Conservation (phyloP, 352 stramenopile species). For the Globisporangium splendens region DNA sequence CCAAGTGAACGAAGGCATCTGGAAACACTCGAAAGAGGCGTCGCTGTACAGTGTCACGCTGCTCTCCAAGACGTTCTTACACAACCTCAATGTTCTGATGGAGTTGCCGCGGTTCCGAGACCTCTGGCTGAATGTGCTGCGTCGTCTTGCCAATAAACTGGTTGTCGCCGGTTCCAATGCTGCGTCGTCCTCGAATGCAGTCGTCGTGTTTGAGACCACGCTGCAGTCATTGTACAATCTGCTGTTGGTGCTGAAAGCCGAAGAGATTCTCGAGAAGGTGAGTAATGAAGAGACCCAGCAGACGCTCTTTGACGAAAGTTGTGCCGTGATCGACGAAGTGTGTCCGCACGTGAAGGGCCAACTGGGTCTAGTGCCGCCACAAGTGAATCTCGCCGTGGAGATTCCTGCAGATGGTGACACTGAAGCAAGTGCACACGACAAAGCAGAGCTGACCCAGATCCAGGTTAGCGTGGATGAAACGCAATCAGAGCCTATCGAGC, state of each 20-base stretch:
- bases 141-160: slow-evolving; percentile 70
- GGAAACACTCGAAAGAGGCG: slow-evolving; percentile 55
- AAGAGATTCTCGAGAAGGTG: slow-evolving; percentile 61
- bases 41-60: slow-evolving; percentile 80
- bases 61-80: slow-evolving; percentile 84
- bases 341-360: slow-evolving; percentile 79
- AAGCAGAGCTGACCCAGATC: neutral
- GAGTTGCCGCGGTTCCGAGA: slow-evolving; percentile 60
- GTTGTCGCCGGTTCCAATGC: slow-evolving; percentile 24
- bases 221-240: slow-evolving; percentile 86
- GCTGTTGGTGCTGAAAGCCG: slow-evolving; percentile 76
- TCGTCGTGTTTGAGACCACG: slow-evolving; percentile 81
- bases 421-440: slow-evolving; percentile 5
- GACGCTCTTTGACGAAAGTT: slow-evolving; percentile 70
- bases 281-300: slow-evolving; percentile 35
- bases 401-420: neutral
- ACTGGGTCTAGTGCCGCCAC: slow-evolving; percentile 45
- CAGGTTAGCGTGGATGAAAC: neutral
- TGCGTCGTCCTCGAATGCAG: slow-evolving; percentile 29
- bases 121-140: slow-evolving; percentile 77
- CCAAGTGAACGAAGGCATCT: slow-evolving; percentile 59
- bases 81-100: slow-evolving; percentile 75
- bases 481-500: neutral
- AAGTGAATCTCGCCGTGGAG: slow-evolving; percentile 5
- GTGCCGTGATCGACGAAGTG: slow-evolving; percentile 63